phyloP scores from a whole-genome alignment of 768 basidiomycete genomes.

The Trametes punicea region DNA sequence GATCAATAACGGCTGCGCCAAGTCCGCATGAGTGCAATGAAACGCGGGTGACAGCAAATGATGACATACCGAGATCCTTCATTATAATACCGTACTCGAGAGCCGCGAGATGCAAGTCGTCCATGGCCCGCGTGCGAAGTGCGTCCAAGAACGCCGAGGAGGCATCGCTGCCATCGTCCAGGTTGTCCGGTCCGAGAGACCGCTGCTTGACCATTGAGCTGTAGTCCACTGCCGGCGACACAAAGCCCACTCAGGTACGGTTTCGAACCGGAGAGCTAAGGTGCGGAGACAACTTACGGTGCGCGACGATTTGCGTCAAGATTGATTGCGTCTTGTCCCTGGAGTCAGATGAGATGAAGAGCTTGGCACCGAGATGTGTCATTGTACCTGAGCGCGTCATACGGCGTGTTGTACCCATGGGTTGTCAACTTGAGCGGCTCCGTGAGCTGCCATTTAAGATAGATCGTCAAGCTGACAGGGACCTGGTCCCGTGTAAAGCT shows the following conservation, averaged over 20 bases:
- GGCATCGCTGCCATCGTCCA: slow-evolving; percentile 66
- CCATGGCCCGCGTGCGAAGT: slow-evolving; percentile 78
- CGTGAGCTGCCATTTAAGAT: slow-evolving; percentile 69
- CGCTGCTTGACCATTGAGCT: slow-evolving; percentile 74
- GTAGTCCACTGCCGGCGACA: slow-evolving; percentile 59
- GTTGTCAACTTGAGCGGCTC: slow-evolving; percentile 65
- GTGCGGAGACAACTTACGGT: slow-evolving; percentile 52
- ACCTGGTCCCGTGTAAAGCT: slow-evolving; percentile 87
- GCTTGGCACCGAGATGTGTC: not conserved
- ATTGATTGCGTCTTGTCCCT: slow-evolving; percentile 85
- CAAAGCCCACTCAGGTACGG: no score
- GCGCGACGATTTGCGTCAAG: slow-evolving; percentile 81
- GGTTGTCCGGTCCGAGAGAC: slow-evolving; percentile 69
- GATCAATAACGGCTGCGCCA: slow-evolving; percentile 69
- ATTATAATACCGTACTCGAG: slow-evolving; percentile 80
- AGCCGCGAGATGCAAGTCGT: slow-evolving; percentile 79
- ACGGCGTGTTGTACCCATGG: slow-evolving; percentile 83
- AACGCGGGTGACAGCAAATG: not conserved
- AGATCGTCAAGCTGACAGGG: slow-evolving; percentile 79
- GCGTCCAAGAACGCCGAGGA: slow-evolving; percentile 82
- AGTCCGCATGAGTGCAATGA: not conserved
- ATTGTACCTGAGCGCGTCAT: slow-evolving; percentile 54
- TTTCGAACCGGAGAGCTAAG: no score
- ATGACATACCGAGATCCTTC: slow-evolving; percentile 64
- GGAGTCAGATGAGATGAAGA: not conserved